These are phyloP conservation scores for Tylopilus sp. DNA, from an alignment of 768 basidiomycete genomes.

Conservation along the genomic window DNA sequence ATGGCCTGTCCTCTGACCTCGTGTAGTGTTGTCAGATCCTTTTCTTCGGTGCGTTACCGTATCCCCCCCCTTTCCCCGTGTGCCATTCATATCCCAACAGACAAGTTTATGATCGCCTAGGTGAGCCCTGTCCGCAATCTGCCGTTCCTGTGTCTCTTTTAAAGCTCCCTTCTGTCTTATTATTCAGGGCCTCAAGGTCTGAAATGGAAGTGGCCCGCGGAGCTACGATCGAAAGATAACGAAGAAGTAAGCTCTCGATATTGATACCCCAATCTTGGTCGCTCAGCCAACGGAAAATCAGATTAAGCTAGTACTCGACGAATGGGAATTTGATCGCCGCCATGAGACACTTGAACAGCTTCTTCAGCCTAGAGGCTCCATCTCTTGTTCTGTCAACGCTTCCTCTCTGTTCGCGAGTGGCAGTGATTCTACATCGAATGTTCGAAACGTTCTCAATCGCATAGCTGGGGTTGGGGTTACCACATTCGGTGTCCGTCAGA, in stretches of 20 bases:
- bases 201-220: constrained; percentile 42
- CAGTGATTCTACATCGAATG: constrained; percentile 25
- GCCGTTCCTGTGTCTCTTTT: constrained; percentile 7
- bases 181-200: constrained; percentile 37
- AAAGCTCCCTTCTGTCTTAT: constrained; percentile 3
- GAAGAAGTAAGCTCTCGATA: constrained; percentile 43
- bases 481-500: constrained; percentile 40
- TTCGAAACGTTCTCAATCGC: constrained; percentile 31
- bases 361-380: constrained; percentile 43
- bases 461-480: constrained; percentile 35
- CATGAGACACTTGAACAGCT: constrained; percentile 36
- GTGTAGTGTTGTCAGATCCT: constrained; percentile 65
- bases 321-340: constrained; percentile 38
- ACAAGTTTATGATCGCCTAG: constrained; percentile 73
- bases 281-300: constrained; percentile 33
- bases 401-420: constrained; percentile 43
- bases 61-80: neutral
- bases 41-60: constrained; percentile 52
- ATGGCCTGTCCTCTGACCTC: constrained; percentile 12
- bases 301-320: constrained; percentile 44
- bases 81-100: constrained; percentile 33
- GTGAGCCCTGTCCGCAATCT: constrained; percentile 32
- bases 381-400: constrained; percentile 47
- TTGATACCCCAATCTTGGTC: constrained; percentile 13
- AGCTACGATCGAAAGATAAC: constrained; percentile 40